Evolutionary conservation across 768 basidiomycete genomes (phyloP), one percentile per base, ranked within the genome.

Genomic region (Calocybe indica): DNA sequence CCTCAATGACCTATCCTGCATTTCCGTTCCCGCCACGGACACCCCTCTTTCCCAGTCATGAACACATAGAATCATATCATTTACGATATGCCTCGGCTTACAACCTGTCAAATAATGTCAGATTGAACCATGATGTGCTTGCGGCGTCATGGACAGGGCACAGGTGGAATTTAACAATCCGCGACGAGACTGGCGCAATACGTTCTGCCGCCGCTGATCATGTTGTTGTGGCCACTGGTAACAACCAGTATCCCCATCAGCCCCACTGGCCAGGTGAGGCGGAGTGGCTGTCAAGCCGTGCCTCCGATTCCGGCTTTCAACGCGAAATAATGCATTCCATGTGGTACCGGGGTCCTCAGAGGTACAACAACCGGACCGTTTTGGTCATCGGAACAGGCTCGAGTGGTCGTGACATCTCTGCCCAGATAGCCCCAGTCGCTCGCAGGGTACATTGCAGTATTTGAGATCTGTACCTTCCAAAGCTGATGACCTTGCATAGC

Each of bases 1-100:
- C 80, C 1, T 70, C 68, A 7, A 82, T 82, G 78, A 74, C 79
- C 0, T 79, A 73, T 53, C 79, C 78, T n/a, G 58, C 64, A 6
- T 75, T 78, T 58, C 72, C 79, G 0, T 82, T 75, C 46, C 73
- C 70, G 0, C 73, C 72, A 0, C 63, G 66, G 5, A 80, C 78
- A 4, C 70, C 75, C 2, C 64, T 83, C 5, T 81, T 69, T 55
- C 72, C 81, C 1, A 60, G 62, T 2, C 74, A 78, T 48, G 65
- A 75, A 41, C 57, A 69, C 45, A 59, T 82, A 9, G 58, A 67
- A 35, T 56, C 62, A 15, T 82, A 83, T 50, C 79, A 80, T 48
- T 58, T 46, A 7, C 62, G 71, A 15, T 77, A 71, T 53, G 72
- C 70, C 7, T 49, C 49, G 1, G 62, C 68, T 13, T 61, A 65